Percentiles rank a stretch among this genome's conserved stretches.
phyloP scores from a whole-genome alignment of 2,329 filamentous ascomycete genomes.

The Fusarium sulawesiense region DNA sequence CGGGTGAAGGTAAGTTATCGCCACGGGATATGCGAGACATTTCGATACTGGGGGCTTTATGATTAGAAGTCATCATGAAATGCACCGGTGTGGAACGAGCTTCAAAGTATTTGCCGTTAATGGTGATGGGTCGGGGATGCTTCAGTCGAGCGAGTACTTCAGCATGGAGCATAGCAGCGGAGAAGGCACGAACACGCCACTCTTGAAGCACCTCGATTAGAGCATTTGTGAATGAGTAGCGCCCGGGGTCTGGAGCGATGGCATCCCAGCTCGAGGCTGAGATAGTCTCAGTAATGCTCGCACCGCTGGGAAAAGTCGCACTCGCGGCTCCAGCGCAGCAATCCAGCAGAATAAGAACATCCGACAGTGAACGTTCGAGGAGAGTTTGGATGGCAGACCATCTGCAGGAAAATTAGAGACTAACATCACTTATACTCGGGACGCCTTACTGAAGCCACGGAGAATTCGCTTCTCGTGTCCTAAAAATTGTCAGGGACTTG shows the following conservation, averaged over 20 bases:
- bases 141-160: constrained; percentile 70
- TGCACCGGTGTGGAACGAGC: constrained; percentile 69
- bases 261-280: constrained; percentile 72
- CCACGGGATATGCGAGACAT: constrained; percentile 54
- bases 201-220: constrained; percentile 69
- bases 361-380: constrained; percentile 66
- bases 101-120: constrained; percentile 68
- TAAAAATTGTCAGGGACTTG: constrained; percentile 41
- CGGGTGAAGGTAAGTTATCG: constrained; percentile 43
- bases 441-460: constrained; percentile 65
- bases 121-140: constrained; percentile 67
- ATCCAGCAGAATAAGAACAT: constrained; percentile 68
- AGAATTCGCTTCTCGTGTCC: constrained; percentile 62
- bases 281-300: constrained; percentile 71
- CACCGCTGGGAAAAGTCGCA: constrained; percentile 67
- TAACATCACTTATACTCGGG: neutral
- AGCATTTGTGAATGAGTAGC: constrained; percentile 69
- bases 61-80: constrained; percentile 72
- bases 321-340: constrained; percentile 71
- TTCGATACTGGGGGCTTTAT: constrained; percentile 69
- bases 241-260: constrained; percentile 68
- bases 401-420: constrained; percentile 45
- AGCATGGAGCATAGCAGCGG: constrained; percentile 70
- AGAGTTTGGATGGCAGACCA: constrained; percentile 72
- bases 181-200: constrained; percentile 66